Evolutionary conservation across 257 asterid species (phyloP).

Genomic region (Vinca minor): DNA sequence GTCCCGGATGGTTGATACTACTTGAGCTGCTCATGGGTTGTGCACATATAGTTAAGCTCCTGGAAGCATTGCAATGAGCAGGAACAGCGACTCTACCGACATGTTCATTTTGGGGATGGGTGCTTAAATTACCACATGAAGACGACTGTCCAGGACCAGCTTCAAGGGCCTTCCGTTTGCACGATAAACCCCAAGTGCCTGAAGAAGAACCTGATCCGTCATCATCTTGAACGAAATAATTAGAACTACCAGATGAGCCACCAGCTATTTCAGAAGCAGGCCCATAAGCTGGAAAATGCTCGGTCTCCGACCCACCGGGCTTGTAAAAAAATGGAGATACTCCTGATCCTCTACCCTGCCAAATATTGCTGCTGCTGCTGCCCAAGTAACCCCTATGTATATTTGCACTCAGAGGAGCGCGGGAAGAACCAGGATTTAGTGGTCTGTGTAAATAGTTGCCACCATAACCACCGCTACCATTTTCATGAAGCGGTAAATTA

Average conservation of each 20-base stretch:
- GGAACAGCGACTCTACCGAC: too few relatives aligned
- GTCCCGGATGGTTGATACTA: conserved; percentile 34
- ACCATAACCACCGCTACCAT: conserved; percentile 19
- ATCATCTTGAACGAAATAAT: conserved; percentile 27
- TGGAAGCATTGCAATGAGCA: too few relatives aligned
- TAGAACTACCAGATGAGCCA: conserved; percentile 38
- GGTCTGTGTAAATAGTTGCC: conserved; percentile 25
- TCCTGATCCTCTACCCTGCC: conserved; percentile 22
- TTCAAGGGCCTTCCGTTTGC: conserved; percentile 81
- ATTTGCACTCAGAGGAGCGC: conserved; percentile 25
- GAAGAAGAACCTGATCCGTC: conserved; percentile 49
- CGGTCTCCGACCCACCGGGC: conserved; percentile 35
- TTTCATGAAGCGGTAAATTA: conserved; percentile 16
- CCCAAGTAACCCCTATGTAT: conserved; percentile 22
- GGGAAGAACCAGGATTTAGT: conserved; percentile 19
- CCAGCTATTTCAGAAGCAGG: conserved; percentile 36
- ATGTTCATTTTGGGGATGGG: conserved; percentile 36
- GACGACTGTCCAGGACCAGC: conserved; percentile 55
- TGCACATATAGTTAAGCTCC: too few relatives aligned
- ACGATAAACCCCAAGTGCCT: conserved; percentile 63
- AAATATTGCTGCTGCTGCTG: conserved; percentile 21
- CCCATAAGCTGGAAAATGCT: conserved; percentile 28
- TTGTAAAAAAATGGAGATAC: conserved; percentile 24
- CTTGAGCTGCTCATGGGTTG: too few relatives aligned
- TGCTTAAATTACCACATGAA: conserved; percentile 57